Evolutionary conservation across 306 rosid genomes (phyloP), one percentile per base, ranked within the genome.

Genomic region (Vigna nakashimae): DNA sequence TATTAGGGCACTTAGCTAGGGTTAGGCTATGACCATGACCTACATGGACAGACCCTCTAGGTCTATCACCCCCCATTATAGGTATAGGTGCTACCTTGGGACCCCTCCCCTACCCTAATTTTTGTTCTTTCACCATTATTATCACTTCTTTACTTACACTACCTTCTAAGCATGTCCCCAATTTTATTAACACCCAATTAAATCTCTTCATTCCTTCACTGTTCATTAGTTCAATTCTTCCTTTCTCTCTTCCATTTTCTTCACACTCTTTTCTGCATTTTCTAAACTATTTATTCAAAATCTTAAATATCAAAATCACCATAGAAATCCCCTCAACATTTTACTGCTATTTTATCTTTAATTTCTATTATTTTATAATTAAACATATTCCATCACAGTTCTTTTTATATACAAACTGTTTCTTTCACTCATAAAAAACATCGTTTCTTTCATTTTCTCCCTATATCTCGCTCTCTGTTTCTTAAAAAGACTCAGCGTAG

Each of bases 21-120:
- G 79, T 48, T 84, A 85, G 88, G 81, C 63, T 81, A 69, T 62
- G 67, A 77, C 78, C 53, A 68, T 85, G 74, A 62, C 83, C 88
- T 80, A 77, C 20, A 12, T 66, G 77, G 77, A 59, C 59, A 26
- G 65, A 8, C 70, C 40, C 56, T 34, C 49, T 30, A 62, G 68
- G n/a, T 46, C 38, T 32, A 70, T 52, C 59, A 75, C 74, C 52
- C 74, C 52, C 78, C 78, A 57, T 65, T 17, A 38, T 65, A 17
- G 51, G 6, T 17, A 40, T 18, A 78, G 42, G 16, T 6, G 6
- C 6, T 49, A 46, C 76, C 30, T 3, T 13, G 40, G 84, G 75
- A 48, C 76, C 84, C 32, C 45, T 5, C 46, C 14, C 68, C 20
- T 15, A 18, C 51, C 20, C 14, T 67, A 67, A n/a, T 65, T 65